These are phyloP conservation scores for Pouteria glomerata DNA, from an alignment of 148 eudicot species.

Conservation along the genomic window DNA sequence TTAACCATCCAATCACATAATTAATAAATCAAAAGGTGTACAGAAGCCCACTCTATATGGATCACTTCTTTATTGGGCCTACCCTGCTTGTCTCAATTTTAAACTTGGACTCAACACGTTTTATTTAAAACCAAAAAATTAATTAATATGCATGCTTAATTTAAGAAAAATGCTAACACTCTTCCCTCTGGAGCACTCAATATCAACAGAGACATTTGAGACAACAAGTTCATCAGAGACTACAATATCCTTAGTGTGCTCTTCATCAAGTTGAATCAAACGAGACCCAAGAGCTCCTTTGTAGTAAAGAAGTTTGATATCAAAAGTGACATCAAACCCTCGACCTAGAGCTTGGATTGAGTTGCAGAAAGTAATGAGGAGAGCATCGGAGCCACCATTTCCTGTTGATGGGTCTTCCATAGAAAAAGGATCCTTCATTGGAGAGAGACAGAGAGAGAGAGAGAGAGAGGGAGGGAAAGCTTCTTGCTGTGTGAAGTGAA, in stretches of 20 bases:
- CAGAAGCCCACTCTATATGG: too few species aligned
- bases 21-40: too few species aligned
- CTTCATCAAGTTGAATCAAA: constrained; percentile 66
- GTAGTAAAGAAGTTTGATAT: constrained; percentile 86
- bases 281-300: constrained; percentile 83
- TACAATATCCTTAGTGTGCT: constrained; percentile 40
- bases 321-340: constrained; percentile 96
- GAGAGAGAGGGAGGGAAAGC: too few species aligned
- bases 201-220: constrained; percentile 71
- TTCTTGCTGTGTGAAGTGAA: too few species aligned
- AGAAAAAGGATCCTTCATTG: constrained; percentile 23
- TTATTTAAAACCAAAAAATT: too few species aligned
- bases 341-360: constrained; percentile 89
- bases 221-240: constrained; percentile 41
- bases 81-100: too few species aligned
- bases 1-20: too few species aligned
- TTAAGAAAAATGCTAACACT: too few species aligned
- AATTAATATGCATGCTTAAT: too few species aligned
- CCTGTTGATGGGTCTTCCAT: constrained; percentile 19
- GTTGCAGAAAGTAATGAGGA: constrained; percentile 58
- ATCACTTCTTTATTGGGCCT: too few species aligned
- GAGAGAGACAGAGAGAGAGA: too few species aligned
- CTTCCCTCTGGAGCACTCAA: constrained; percentile 48
- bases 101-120: too few species aligned
- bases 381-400: constrained; percentile 34